Evolutionary conservation across 2,329 filamentous ascomycete species (phyloP), one percentile per base, ranked within the genome.

Genomic region (Decorospora gaudefroyi): DNA sequence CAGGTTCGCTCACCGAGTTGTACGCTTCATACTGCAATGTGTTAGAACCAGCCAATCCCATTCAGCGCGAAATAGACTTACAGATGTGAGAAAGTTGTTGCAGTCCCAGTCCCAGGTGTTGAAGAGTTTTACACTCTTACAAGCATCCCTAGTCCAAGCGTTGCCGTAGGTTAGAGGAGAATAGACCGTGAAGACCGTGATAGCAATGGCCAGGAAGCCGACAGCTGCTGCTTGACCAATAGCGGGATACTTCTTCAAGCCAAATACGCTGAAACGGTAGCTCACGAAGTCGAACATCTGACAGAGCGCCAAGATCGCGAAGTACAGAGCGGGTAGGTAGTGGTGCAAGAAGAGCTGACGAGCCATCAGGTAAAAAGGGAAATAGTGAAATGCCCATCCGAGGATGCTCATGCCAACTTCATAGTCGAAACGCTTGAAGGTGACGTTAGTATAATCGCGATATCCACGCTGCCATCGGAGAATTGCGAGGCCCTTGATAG

Each of bases 341-440:
- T 99, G 93, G 72, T 99, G 93, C 51, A 99, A 78, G 80, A 99
- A 99, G 23, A 99, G 84, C 74, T 99, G 93, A 61, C 93, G 90
- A 68, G 93, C 85, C 93, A 99, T 97, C 45, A 99, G 81, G 76
- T 85, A 99, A 77, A 99, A 99, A 8, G 93, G 93, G 78, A 99
- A 97, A 77, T 96, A 99, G 74, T 99, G 93, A 72, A 99, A 86
- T 33, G 88, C 90, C 93, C 93, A 99, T 57, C 88, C 93, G 6
- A 99, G 81, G 21, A 96, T 87, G 12, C 84, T 90, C 39, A 85
- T 89, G 50, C 93, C 93, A 47, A 97, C 83, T 73, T 99, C 93
- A 67, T 96, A 97, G 73, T 97, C 93, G 70, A 97, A 99, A 43
- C 93, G 89, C 76, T 96, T 96, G 79, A 97, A 95, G 26, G 81